phyloP scores from a whole-genome alignment of 768 basidiomycete species.

The Naganishia vaughanmartiniae region DNA sequence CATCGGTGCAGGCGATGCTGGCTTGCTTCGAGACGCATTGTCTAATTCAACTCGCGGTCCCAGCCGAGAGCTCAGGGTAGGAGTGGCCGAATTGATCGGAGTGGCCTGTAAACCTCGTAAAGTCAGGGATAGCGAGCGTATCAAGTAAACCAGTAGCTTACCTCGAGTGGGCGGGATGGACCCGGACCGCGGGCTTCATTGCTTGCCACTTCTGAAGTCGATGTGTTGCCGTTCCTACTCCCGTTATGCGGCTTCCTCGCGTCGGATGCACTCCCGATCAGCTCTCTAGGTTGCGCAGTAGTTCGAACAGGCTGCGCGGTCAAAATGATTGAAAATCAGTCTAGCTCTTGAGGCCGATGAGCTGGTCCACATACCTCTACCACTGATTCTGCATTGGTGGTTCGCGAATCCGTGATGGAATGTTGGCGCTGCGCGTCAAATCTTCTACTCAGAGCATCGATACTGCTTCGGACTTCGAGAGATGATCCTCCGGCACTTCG shows the following conservation, averaged over 20 bases:
- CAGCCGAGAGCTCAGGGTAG: constrained; percentile 2
- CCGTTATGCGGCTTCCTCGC: background rate
- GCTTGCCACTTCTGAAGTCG: background rate
- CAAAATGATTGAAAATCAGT: background rate
- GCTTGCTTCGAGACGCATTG: background rate
- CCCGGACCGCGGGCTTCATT: background rate
- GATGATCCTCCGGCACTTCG: background rate
- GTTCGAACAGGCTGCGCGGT: background rate
- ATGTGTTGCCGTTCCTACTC: background rate
- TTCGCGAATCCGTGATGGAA: constrained; percentile 10
- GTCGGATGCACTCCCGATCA: background rate
- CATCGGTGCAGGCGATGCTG: background rate
- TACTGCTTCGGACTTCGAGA: constrained; percentile 9
- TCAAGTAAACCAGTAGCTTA: background rate
- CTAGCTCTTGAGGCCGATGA: background rate
- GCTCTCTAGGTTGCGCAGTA: constrained; percentile 9
- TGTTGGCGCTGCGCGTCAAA: constrained; percentile 19
- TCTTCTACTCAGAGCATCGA: constrained; percentile 11
- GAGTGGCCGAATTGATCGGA: background rate
- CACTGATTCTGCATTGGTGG: background rate
- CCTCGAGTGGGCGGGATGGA: constrained; percentile 2
- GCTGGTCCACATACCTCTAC: background rate
- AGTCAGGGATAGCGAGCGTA: background rate
- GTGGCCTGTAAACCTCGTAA: background rate
- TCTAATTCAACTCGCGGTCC: background rate